phyloP scores from a whole-genome alignment of 176 grass and related monocot species.

The Avena sativa region DNA sequence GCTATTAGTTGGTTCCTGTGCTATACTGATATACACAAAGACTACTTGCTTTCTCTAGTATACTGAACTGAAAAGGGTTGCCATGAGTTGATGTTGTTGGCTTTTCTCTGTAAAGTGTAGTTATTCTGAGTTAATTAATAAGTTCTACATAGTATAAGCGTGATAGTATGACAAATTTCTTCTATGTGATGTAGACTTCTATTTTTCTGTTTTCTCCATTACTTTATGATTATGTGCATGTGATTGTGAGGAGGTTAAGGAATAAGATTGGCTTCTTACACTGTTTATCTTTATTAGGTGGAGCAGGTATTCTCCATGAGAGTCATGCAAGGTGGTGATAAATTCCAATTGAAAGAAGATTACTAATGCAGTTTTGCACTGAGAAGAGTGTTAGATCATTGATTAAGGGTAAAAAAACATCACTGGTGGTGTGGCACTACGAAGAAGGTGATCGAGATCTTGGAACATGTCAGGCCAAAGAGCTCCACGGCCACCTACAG shows the following conservation, averaged over 20 bases:
- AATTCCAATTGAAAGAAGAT: constrained; percentile 63
- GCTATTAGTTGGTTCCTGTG: background rate
- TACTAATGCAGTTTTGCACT: constrained; percentile 52
- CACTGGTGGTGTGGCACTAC: constrained; percentile 66
- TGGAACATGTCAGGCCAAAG: constrained; percentile 66
- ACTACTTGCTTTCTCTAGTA: constrained; percentile 30
- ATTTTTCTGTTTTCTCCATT: constrained; percentile 21
- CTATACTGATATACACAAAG: background rate
- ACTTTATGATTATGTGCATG: constrained; percentile 31
- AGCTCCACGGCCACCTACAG: constrained; percentile 62
- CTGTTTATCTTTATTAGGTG: constrained; percentile 45
- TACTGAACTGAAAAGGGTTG: constrained; percentile 26
- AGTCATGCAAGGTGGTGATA: constrained; percentile 31
- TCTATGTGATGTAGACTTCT: background rate
- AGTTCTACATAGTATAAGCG: background rate
- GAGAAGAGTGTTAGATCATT: constrained; percentile 58
- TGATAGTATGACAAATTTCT: background rate
- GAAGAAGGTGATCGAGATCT: constrained; percentile 67
- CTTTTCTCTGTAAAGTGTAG: background rate
- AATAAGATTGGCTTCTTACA: constrained; percentile 29
- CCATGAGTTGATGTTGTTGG: constrained; percentile 18
- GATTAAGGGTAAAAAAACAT: constrained; percentile 53
- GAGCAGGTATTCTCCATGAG: constrained; percentile 56
- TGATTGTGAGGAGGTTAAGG: constrained; percentile 9
- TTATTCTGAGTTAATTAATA: constrained; percentile 11